A percentile compares a stretch with the other conserved stretches of the same genome.
Conservation (phyloP, 352 stramenopile genomes). For the Chrysophaeum taylorii region DNA sequence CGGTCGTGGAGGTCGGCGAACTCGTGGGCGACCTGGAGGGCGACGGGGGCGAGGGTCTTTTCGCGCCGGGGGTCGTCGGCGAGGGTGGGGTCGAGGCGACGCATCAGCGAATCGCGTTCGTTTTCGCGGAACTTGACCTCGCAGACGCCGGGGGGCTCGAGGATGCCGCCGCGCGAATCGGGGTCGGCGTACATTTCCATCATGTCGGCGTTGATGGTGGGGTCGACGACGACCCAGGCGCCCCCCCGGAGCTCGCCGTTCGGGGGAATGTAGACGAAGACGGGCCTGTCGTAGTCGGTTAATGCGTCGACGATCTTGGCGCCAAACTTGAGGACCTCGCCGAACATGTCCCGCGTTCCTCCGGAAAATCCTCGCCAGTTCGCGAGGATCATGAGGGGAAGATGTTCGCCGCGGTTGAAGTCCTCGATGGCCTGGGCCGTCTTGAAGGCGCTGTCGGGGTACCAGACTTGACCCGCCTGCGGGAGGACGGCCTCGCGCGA, state of each 20-base stretch:
- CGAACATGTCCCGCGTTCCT: constrained; percentile 72
- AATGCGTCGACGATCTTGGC: constrained; percentile 98
- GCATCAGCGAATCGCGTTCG: constrained; percentile 92
- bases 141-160: constrained; percentile 96
- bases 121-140: constrained; percentile 99
- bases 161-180: constrained; percentile 89
- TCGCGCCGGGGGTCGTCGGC: constrained; percentile 83
- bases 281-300: constrained; percentile 93
- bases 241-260: constrained; percentile 95
- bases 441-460: constrained; percentile 99
- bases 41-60: constrained; percentile 85
- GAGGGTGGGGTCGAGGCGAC: constrained; percentile 88
- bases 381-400: constrained; percentile 98
- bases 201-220: constrained; percentile 97
- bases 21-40: constrained; percentile 92
- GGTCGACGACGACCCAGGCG: constrained; percentile 98
- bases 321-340: constrained; percentile 99
- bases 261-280: constrained; percentile 99
- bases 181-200: constrained; percentile 99
- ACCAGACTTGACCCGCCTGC: constrained; percentile 98
- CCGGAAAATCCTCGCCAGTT: constrained; percentile 92
- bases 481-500: constrained; percentile 90
- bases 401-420: constrained; percentile 93
- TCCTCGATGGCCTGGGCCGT: constrained; percentile 93
- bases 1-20: constrained; percentile 99